Percentiles rank a stretch among this genome's conserved stretches.
These are phyloP conservation scores for Pythium phragmitis DNA, from an alignment of 352 stramenopile genomes.

Conservation along the genomic window DNA sequence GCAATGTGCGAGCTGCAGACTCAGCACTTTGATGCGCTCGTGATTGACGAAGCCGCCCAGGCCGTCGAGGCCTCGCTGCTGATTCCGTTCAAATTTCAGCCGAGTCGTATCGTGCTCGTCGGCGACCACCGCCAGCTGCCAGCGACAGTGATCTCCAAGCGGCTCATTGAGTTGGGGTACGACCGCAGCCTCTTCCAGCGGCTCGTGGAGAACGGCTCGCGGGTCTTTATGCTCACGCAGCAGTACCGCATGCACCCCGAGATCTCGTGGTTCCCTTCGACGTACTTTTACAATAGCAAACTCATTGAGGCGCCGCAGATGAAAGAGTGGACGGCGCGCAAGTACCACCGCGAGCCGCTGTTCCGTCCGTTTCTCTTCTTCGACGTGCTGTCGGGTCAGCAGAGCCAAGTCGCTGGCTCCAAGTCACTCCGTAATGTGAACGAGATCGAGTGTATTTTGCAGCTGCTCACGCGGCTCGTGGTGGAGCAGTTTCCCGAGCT, in stretches of 20 bases:
- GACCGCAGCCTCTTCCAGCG: slow-evolving; percentile 96
- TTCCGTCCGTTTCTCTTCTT: slow-evolving; percentile 70
- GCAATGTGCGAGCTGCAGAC: slow-evolving; percentile 86
- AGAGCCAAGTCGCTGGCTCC: slow-evolving; percentile 71
- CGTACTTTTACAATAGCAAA: slow-evolving; percentile 93
- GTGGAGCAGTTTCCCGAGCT: slow-evolving; percentile 70
- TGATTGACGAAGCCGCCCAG: slow-evolving; percentile 98
- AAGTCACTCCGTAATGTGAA: slow-evolving; percentile 77
- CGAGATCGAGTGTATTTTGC: slow-evolving; percentile 70
- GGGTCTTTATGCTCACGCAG: slow-evolving; percentile 89
- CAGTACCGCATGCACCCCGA: slow-evolving; percentile 98
- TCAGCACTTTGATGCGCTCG: slow-evolving; percentile 93
- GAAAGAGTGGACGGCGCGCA: slow-evolving; percentile 66
- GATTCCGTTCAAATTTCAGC: slow-evolving; percentile 95
- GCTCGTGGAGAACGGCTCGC: slow-evolving; percentile 83
- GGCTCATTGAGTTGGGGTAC: slow-evolving; percentile 81
- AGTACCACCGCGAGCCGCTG: slow-evolving; percentile 43
- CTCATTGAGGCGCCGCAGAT: slow-evolving; percentile 88
- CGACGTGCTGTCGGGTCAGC: slow-evolving; percentile 54
- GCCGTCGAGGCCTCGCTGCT: slow-evolving; percentile 95
- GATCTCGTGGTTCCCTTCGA: slow-evolving; percentile 95
- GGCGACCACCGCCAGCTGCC: slow-evolving; percentile 97
- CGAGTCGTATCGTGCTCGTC: slow-evolving; percentile 79
- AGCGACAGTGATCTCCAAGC: slow-evolving; percentile 95
- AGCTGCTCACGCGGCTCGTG: slow-evolving; percentile 90